phyloP scores from a whole-genome alignment of 2,329 filamentous ascomycete genomes.

The Venturia effusa region DNA sequence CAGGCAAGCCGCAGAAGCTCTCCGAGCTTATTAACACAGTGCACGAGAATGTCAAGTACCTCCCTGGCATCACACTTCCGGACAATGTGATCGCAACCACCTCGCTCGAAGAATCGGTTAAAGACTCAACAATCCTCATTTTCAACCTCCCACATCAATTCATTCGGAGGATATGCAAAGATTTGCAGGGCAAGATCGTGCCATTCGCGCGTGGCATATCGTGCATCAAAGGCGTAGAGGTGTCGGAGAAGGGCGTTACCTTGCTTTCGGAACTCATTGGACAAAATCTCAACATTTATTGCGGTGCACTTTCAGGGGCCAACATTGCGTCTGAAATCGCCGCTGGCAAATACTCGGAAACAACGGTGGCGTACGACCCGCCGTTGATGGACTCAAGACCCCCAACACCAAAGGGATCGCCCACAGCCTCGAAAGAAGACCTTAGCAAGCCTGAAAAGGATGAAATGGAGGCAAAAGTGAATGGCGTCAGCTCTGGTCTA shows the following conservation, averaged over 20 bases:
- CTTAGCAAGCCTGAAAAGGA: constrained; percentile 39
- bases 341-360: constrained; percentile 92
- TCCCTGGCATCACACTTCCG: constrained; percentile 77
- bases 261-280: constrained; percentile 95
- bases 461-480: constrained; percentile 25
- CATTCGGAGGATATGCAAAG: constrained; percentile 74
- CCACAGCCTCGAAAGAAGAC: constrained; percentile 38
- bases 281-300: constrained; percentile 85
- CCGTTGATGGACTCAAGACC: constrained; percentile 76
- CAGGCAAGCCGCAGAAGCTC: constrained; percentile 69
- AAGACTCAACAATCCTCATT: constrained; percentile 75
- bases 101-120: constrained; percentile 67
- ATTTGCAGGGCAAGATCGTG: constrained; percentile 77
- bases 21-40: constrained; percentile 80
- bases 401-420: constrained; percentile 48
- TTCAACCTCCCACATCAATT: constrained; percentile 98
- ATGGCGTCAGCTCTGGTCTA: constrained; percentile 40
- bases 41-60: constrained; percentile 97
- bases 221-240: constrained; percentile 96
- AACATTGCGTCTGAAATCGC: constrained; percentile 96
- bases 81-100: constrained; percentile 76
- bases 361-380: constrained; percentile 91
- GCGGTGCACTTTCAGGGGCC: constrained; percentile 85
- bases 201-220: constrained; percentile 89
- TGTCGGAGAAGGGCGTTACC: constrained; percentile 72